phyloP scores from a whole-genome alignment of 2,329 filamentous ascomycete species.

The Ceratocystis albifundus region DNA sequence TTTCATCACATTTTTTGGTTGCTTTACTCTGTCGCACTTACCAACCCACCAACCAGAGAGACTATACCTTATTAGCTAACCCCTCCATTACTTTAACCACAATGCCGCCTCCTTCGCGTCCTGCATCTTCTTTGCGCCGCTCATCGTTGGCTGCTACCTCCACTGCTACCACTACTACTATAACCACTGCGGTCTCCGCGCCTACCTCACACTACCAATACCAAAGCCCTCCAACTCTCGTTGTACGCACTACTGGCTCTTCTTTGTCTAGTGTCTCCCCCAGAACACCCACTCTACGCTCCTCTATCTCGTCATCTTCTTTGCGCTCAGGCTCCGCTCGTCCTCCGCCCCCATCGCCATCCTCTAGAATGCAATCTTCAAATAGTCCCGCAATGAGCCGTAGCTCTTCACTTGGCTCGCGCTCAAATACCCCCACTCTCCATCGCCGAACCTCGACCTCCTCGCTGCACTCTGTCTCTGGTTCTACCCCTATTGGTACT shows the following conservation, averaged over 20 bases:
- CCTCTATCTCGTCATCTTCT: constrained; percentile 19
- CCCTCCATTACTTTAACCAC: not conserved
- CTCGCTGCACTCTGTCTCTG: constrained; percentile 42
- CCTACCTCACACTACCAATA: constrained; percentile 16
- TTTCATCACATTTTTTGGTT: not conserved
- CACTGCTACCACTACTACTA: constrained; percentile 22
- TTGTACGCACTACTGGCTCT: constrained; percentile 2
- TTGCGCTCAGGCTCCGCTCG: constrained; percentile 32
- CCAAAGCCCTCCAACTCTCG: not conserved
- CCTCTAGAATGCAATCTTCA: constrained; percentile 31
- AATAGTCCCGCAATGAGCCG: constrained; percentile 34
- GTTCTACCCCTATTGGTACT: constrained; percentile 24
- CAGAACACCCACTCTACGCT: constrained; percentile 15
- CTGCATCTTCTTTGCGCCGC: constrained; percentile 16
- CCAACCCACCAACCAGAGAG: no score
- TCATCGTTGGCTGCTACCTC: constrained; percentile 23
- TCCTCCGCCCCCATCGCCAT: constrained; percentile 33
- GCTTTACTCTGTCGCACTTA: not conserved
- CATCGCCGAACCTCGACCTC: constrained; percentile 47
- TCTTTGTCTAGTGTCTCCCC: constrained; percentile 13
- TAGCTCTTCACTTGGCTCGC: constrained; percentile 30
- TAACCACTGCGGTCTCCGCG: constrained; percentile 22
- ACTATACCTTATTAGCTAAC: not conserved
- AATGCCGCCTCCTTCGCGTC: constrained; percentile 19
- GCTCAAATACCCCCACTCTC: constrained; percentile 40